Percentiles rank a stretch among this genome's conserved stretches.
Evolutionary conservation across 2,329 filamentous ascomycete genomes (phyloP).

Genomic region (Claviceps africana): DNA sequence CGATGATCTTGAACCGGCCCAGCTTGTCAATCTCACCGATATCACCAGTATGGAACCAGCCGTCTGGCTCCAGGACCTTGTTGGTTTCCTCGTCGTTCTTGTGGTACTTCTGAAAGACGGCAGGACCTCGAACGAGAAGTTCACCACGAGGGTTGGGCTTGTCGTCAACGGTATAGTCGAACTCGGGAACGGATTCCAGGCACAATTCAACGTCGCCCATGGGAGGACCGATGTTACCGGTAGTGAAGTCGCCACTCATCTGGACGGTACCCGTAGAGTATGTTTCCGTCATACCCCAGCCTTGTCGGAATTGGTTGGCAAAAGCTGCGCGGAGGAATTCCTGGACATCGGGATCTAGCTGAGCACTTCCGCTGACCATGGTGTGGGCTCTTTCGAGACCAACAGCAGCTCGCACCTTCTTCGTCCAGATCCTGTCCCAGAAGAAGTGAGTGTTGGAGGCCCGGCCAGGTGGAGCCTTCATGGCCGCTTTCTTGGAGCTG

Average conservation of each 20-base stretch:
- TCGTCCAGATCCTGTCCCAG: slow-evolving; percentile 80
- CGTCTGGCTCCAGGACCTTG: slow-evolving; percentile 70
- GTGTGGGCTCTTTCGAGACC: slow-evolving; percentile 59
- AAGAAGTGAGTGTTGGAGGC: slow-evolving; percentile 67
- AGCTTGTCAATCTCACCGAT: slow-evolving; percentile 73
- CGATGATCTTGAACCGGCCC: slow-evolving; percentile 84
- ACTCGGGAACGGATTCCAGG: slow-evolving; percentile 76
- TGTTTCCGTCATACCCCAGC: slow-evolving; percentile 88
- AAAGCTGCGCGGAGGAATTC: slow-evolving; percentile 78
- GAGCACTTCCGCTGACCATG: slow-evolving; percentile 81
- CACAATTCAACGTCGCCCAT: slow-evolving; percentile 58
- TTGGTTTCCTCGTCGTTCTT: slow-evolving; percentile 78
- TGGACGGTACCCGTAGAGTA: slow-evolving; percentile 69
- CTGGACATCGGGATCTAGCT: slow-evolving; percentile 77
- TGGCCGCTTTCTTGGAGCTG: slow-evolving; percentile 61
- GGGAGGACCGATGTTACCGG: slow-evolving; percentile 71
- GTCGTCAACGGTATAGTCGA: slow-evolving; percentile 82
- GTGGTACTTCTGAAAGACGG: slow-evolving; percentile 75
- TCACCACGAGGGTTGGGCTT: slow-evolving; percentile 84
- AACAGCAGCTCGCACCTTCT: slow-evolving; percentile 70
- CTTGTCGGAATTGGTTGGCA: slow-evolving; percentile 65
- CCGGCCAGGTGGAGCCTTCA: slow-evolving; percentile 56
- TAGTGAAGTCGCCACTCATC: slow-evolving; percentile 51
- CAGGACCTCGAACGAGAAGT: slow-evolving; percentile 67
- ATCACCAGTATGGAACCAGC: slow-evolving; percentile 96